Conservation (phyloP, 371 early-diverging fungal genomes). For the Nematocida homosporus region DNA sequence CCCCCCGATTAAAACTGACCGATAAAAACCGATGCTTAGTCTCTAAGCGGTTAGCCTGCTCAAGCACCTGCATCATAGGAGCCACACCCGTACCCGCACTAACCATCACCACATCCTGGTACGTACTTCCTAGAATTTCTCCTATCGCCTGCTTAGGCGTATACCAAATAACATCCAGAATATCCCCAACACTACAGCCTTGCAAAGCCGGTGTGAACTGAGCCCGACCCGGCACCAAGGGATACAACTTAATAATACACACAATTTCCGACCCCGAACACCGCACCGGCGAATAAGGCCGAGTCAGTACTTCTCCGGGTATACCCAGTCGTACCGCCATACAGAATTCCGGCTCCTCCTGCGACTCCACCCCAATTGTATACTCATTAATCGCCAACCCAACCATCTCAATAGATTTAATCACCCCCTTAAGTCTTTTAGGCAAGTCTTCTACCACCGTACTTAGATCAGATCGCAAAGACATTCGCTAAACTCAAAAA, state of each 20-base stretch:
- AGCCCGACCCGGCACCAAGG: background rate
- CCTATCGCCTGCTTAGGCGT: constrained; percentile 9
- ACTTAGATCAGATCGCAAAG: too few relatives aligned
- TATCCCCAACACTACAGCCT: background rate
- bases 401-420: too few relatives aligned
- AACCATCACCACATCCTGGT: constrained; percentile 69
- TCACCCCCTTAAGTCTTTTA: too few relatives aligned
- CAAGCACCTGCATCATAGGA: constrained; percentile 76
- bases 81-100: constrained; percentile 89
- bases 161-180: constrained; percentile 26
- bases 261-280: background rate
- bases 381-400: background rate
- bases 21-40: background rate
- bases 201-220: constrained; percentile 33
- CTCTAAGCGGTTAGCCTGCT: constrained; percentile 66
- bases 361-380: background rate
- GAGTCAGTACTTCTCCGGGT: background rate
- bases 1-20: background rate
- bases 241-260: constrained; percentile 46
- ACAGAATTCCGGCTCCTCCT: background rate
- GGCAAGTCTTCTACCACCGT: too few relatives aligned
- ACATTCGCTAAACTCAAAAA: too few relatives aligned
- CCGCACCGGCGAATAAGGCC: constrained; percentile 34
- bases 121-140: background rate
- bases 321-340: constrained; percentile 25